Conservation (phyloP, 805 yeast species). For the Nakazawaea anatomiae region DNA sequence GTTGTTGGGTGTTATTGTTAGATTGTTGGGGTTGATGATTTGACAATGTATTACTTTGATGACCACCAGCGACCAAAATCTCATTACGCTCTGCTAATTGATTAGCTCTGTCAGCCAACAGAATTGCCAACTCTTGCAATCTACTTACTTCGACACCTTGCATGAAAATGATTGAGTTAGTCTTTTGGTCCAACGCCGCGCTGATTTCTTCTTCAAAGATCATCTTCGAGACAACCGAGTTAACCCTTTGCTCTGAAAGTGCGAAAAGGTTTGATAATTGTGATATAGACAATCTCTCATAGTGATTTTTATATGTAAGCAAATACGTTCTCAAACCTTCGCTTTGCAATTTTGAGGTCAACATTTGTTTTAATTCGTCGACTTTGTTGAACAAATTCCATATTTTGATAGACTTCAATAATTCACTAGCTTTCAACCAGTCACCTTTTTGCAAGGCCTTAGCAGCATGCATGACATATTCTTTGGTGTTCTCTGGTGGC, state of each 20-base stretch:
- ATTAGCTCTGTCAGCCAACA: constrained; percentile 74
- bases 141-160: constrained; percentile 76
- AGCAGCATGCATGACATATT: constrained; percentile 89
- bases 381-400: constrained; percentile 79
- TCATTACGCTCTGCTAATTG: constrained; percentile 81
- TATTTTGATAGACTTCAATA: constrained; percentile 70
- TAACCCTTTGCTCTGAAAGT: constrained; percentile 48
- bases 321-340: constrained; percentile 93
- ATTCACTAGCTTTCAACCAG: constrained; percentile 73
- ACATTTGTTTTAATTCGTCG: constrained; percentile 62
- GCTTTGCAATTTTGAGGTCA: constrained; percentile 72
- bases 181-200: constrained; percentile 67
- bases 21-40: constrained; percentile 5
- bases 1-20: constrained; percentile 10
- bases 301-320: constrained; percentile 74
- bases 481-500: constrained; percentile 96
- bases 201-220: constrained; percentile 71
- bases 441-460: constrained; percentile 82
- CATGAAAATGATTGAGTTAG: constrained; percentile 58
- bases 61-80: constrained; percentile 74
- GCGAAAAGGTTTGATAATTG: constrained; percentile 65
- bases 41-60: constrained; percentile 30
- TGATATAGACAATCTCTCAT: constrained; percentile 64
- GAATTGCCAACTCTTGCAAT: constrained; percentile 82
- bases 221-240: constrained; percentile 65